These are phyloP conservation scores for Strombidium stylifer DNA, from an alignment of 73 alveolate species.

Conservation along the genomic window DNA sequence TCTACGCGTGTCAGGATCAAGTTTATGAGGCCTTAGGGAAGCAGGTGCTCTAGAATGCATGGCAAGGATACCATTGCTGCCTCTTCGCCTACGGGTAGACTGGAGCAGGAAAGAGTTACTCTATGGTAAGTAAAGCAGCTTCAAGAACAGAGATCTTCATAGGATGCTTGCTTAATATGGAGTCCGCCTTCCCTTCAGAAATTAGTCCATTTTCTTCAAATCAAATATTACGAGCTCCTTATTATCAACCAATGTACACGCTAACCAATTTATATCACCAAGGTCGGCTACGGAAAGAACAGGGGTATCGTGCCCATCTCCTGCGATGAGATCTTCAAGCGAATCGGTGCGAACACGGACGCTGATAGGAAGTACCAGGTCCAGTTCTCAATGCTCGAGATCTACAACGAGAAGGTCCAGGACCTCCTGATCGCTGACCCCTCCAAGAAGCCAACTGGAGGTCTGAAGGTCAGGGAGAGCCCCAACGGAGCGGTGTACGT, in stretches of 20 bases:
- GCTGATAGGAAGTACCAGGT: conserved; percentile 38
- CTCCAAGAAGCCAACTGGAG: conserved; percentile 55
- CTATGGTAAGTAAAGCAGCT: too few relatives aligned
- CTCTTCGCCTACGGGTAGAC: too few relatives aligned
- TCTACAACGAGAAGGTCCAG: conserved; percentile 76
- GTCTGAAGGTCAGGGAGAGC: conserved; percentile 61
- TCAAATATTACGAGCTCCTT: too few relatives aligned
- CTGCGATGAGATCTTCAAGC: conserved; percentile 48
- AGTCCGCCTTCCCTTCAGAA: too few relatives aligned
- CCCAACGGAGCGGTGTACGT: conserved; percentile 50
- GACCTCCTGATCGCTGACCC: conserved; percentile 67
- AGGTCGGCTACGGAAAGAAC: conserved; percentile 80
- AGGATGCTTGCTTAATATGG: too few relatives aligned
- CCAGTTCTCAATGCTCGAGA: conserved; percentile 65
- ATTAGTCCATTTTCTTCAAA: too few relatives aligned
- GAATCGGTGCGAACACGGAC: conserved; percentile 33
- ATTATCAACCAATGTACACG: conserved; percentile 56
- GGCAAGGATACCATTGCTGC: too few relatives aligned
- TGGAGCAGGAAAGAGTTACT: too few relatives aligned
- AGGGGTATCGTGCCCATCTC: conserved; percentile 62
- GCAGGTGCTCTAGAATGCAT: too few relatives aligned
- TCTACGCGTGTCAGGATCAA: too few relatives aligned
- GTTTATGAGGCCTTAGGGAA: too few relatives aligned
- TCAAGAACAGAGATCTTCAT: too few relatives aligned
- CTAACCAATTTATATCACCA: conserved; percentile 65